These are phyloP conservation scores for Beauveria bassiana DNA, from an alignment of 2,329 filamentous ascomycete species.

Conservation along the genomic window DNA sequence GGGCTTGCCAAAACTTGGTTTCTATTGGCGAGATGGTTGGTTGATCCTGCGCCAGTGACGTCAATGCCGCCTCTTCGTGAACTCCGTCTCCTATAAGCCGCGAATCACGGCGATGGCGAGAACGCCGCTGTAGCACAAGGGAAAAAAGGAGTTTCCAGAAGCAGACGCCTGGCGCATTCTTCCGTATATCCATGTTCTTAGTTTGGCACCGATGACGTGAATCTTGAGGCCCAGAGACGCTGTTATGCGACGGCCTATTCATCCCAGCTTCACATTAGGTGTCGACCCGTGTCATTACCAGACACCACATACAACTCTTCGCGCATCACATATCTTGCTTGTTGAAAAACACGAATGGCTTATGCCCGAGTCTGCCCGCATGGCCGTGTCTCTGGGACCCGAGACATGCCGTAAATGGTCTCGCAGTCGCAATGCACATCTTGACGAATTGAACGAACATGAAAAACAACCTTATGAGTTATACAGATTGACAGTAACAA, in stretches of 20 bases:
- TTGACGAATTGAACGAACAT: background rate
- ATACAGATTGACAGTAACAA: background rate
- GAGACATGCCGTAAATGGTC: background rate
- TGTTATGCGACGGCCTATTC: background rate
- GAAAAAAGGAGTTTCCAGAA: background rate
- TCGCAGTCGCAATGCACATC: background rate
- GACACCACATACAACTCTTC: too few species aligned
- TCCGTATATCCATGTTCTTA: background rate
- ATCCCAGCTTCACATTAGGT: background rate
- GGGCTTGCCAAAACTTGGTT: background rate
- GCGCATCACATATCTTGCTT: background rate
- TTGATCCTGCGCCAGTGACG: conserved; percentile 15
- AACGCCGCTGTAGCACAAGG: background rate
- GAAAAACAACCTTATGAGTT: background rate
- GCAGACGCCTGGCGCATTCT: background rate
- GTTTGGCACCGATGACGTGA: background rate
- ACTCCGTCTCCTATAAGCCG: background rate
- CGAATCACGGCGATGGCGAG: background rate
- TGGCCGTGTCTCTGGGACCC: background rate
- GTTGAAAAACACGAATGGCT: too few species aligned
- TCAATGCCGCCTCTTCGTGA: conserved; percentile 9
- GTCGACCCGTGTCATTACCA: background rate
- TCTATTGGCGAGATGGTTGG: background rate
- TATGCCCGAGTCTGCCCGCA: background rate
- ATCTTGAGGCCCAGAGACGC: background rate